Evolutionary conservation across 805 yeast species (phyloP), one percentile per base, ranked within the genome.

Genomic region (Pichia gijzeniarum): DNA sequence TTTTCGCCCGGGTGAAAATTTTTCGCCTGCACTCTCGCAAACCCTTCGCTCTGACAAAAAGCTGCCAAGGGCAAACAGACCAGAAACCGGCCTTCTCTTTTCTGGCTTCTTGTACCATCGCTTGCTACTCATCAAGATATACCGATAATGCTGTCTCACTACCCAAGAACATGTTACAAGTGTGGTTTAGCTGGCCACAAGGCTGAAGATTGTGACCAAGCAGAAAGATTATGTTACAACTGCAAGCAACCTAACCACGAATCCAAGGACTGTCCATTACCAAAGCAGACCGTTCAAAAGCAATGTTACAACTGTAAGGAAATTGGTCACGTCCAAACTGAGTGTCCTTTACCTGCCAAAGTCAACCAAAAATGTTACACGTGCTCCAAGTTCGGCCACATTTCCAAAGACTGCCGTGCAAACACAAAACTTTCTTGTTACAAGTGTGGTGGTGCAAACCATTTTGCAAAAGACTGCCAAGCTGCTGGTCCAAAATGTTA

Each of bases 271-370:
- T 89, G 97, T 69, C 84, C 93, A 38, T 80, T 81, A 62, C 95
- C 95, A 63, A 85, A 82, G 68, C 89, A 88, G 67, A 77, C 85
- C 55, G 79, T 80, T 56, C 79, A 79, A 65, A 89, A 89, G 69
- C 89, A 89, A 67, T 89, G 97, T 69, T 89, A 85, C 82, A 84
- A 84, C 67, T 89, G 97, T 71, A 93, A 93, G 59, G 85, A 83
- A 64, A 76, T 83, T 47, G 96, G 96, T 46, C 97, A 89, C 62
- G 81, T 89, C 57, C 87, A 84, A 67, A 70, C 84, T 42, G 95
- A 89, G 63, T 89, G 97, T 71, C 77, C 83, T 28, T 73, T 74
- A 55, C 77, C 76, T 61, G 73, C 70, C 59, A 73, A 60, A 46
- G 49, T 53, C 27, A 80, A 82, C 49, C 67, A 82, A 54, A 84